phyloP scores from a whole-genome alignment of 495 filamentous ascomycete genomes.

The Aspergillus steynii region DNA sequence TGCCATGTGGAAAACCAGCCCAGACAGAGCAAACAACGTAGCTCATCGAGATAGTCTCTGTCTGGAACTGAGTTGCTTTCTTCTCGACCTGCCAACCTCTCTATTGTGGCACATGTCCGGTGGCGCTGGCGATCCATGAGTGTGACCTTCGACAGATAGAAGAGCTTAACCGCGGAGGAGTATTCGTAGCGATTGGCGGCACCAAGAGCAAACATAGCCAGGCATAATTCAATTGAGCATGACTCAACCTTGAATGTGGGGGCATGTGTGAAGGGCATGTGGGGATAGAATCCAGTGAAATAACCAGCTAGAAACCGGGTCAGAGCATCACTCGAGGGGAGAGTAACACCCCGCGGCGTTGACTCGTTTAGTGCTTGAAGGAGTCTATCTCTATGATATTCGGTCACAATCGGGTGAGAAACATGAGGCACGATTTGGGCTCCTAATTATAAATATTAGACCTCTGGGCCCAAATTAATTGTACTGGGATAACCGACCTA shows the following conservation, averaged over 20 bases:
- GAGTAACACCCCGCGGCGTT: neutral
- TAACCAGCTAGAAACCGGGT: slow-evolving; percentile 9
- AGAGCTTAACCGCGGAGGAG: neutral
- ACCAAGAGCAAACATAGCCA: slow-evolving; percentile 3
- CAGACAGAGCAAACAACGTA: neutral
- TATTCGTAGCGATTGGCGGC: neutral
- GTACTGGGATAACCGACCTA: too few relatives aligned
- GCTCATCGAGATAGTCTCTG: neutral
- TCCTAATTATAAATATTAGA: too few relatives aligned
- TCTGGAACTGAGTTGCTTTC: neutral
- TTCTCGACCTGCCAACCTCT: too few relatives aligned
- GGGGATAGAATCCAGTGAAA: slow-evolving; percentile 10
- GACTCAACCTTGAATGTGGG: slow-evolving; percentile 3
- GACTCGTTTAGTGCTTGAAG: neutral
- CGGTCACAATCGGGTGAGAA: neutral
- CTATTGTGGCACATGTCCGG: neutral
- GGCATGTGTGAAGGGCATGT: slow-evolving; percentile 3
- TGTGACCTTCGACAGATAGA: neutral
- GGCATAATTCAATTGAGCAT: slow-evolving; percentile 1
- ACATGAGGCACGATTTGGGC: too few relatives aligned
- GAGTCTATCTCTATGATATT: neutral
- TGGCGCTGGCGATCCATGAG: neutral
- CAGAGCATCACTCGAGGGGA: slow-evolving; percentile 1
- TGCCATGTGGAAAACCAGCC: slow-evolving; percentile 1
- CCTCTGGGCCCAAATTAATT: too few relatives aligned